Conservation (phyloP, 1,284 basidiomycete species). For the Hemileia vastatrix region DNA sequence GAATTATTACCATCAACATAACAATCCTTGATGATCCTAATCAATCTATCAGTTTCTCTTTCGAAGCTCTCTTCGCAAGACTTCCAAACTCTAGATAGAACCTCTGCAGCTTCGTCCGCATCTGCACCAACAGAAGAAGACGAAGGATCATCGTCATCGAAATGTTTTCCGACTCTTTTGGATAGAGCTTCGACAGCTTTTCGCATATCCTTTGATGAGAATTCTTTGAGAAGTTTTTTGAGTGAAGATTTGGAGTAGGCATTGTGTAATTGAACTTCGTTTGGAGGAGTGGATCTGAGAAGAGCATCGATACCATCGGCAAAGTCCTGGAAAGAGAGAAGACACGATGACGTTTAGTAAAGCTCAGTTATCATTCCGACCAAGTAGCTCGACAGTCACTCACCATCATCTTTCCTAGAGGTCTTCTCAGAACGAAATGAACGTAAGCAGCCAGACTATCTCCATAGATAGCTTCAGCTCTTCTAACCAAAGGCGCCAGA, state of each 20-base stretch:
- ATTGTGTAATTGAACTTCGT: slow-evolving; percentile 66
- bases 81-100: slow-evolving; percentile 77
- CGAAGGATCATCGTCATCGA: too few species aligned
- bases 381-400: too few species aligned
- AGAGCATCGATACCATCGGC: slow-evolving; percentile 83
- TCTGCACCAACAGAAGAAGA: slow-evolving; percentile 59
- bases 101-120: too few species aligned
- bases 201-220: slow-evolving; percentile 73
- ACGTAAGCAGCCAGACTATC: slow-evolving; percentile 80
- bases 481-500: slow-evolving; percentile 58
- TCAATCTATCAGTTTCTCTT: slow-evolving; percentile 61
- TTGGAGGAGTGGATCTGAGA: slow-evolving; percentile 66
- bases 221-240: slow-evolving; percentile 78
- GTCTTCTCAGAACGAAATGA: slow-evolving; percentile 72
- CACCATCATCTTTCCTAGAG: slow-evolving; percentile 78
- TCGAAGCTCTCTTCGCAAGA: slow-evolving; percentile 71
- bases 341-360: too few species aligned
- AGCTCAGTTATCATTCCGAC: too few species aligned
- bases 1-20: slow-evolving; percentile 57
- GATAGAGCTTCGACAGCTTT: slow-evolving; percentile 73
- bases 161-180: slow-evolving; percentile 92
- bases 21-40: slow-evolving; percentile 60
- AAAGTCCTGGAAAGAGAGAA: too few species aligned
- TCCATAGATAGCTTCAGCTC: slow-evolving; percentile 72
- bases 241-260: slow-evolving; percentile 66